Conservation (phyloP, 2,329 filamentous ascomycete species). For the Capronia coronata region DNA sequence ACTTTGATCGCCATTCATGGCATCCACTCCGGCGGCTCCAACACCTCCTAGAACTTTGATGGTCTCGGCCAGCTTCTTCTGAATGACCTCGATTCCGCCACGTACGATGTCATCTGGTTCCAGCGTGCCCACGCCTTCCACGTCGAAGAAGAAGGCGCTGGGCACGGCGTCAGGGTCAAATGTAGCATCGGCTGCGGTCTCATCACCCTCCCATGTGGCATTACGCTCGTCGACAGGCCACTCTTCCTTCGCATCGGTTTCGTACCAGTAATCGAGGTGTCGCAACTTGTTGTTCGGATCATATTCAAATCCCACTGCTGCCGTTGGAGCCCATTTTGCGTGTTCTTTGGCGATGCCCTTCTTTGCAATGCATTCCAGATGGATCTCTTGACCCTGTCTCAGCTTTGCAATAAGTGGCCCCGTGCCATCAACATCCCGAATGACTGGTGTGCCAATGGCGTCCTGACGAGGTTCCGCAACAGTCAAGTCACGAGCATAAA, state of each 20-base stretch:
- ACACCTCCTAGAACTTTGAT: constrained; percentile 54
- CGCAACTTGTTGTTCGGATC: constrained; percentile 94
- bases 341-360: constrained; percentile 99
- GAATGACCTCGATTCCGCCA: constrained; percentile 78
- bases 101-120: constrained; percentile 86
- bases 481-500: constrained; percentile 84
- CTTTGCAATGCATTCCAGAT: constrained; percentile 87
- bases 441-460: constrained; percentile 73
- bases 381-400: constrained; percentile 79
- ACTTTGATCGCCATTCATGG: constrained; percentile 45
- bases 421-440: constrained; percentile 71
- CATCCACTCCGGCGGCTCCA: constrained; percentile 39
- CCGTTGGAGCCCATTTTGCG: constrained; percentile 91
- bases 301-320: constrained; percentile 94
- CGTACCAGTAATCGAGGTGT: constrained; percentile 92
- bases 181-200: constrained; percentile 74
- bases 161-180: constrained; percentile 90
- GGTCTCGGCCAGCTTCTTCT: constrained; percentile 79
- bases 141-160: constrained; percentile 81
- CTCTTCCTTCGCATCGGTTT: constrained; percentile 72
- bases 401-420: constrained; percentile 87
- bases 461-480: constrained; percentile 65
- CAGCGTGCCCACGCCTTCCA: constrained; percentile 81
- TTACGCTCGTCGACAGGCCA: constrained; percentile 57
- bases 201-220: constrained; percentile 67